Conservation (phyloP, 73 alveolate genomes). For the Paraurostyla sp. region DNA sequence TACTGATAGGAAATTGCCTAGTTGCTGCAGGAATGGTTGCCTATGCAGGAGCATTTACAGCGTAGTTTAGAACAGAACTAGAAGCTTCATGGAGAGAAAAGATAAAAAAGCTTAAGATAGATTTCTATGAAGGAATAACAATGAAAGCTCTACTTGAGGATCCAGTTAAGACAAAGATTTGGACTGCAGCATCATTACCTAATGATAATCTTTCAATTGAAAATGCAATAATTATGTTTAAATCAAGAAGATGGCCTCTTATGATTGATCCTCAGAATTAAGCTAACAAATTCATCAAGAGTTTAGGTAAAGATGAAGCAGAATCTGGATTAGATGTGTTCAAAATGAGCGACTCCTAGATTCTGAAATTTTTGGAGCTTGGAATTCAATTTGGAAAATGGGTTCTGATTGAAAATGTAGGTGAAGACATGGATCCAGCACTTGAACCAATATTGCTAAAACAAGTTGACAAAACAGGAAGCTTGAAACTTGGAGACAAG, state of each 20-base stretch:
- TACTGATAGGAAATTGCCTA: conserved; percentile 95
- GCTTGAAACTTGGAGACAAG: conserved; percentile 94
- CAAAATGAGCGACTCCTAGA: conserved; percentile 91
- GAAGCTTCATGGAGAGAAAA: conserved; percentile 93
- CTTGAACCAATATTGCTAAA: conserved; percentile 98
- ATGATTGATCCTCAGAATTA: conserved; percentile 99
- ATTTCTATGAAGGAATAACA: conserved; percentile 90
- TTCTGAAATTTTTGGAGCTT: conserved; percentile 93
- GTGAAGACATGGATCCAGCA: conserved; percentile 99
- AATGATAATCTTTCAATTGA: conserved; percentile 97
- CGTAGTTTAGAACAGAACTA: conserved; percentile 90
- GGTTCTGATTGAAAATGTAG: conserved; percentile 99
- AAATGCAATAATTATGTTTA: conserved; percentile 96
- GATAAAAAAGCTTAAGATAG: conserved; percentile 85
- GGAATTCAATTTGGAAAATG: conserved; percentile 99
- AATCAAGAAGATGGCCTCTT: conserved; percentile 99
- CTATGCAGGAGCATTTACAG: conserved; percentile 98
- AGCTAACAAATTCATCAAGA: conserved; percentile 99
- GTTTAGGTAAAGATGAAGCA: conserved; percentile 98
- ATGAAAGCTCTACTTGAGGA: conserved; percentile 98
- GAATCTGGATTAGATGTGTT: conserved; percentile 92
- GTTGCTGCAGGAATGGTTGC: conserved; percentile 98
- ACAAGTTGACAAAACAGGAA: conserved; percentile 92
- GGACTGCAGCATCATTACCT: conserved; percentile 95
- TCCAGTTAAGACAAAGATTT: conserved; percentile 94